A percentile compares a stretch with the other conserved stretches of the same genome.
These are phyloP conservation scores for Erodium chrysanthum DNA, from an alignment of 441 rosid species.

Conservation along the genomic window DNA sequence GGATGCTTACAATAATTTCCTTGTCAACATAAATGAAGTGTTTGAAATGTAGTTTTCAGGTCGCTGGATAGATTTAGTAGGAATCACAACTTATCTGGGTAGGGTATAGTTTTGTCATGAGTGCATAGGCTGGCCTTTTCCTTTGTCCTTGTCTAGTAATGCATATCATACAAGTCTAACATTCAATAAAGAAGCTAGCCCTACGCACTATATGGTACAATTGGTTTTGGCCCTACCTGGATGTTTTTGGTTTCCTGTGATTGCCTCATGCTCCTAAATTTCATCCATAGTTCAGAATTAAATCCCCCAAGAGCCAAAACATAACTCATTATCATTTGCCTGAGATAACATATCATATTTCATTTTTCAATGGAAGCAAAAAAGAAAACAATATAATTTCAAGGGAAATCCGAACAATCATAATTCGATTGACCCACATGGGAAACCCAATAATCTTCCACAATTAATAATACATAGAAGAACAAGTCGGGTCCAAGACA, in stretches of 20 bases:
- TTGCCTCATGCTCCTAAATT: neutral
- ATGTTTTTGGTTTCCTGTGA: neutral
- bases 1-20: neutral
- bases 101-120: slow-evolving; percentile 5
- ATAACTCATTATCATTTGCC: neutral
- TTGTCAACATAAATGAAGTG: neutral
- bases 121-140: slow-evolving; percentile 11
- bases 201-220: neutral
- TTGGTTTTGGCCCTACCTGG: neutral
- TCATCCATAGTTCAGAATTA: neutral
- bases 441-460: neutral
- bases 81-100: too few species aligned
- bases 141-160: slow-evolving; percentile 7
- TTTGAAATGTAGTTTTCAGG: slow-evolving; percentile 1
- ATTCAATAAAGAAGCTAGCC: neutral
- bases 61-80: too few species aligned
- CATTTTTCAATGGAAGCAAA: slow-evolving; percentile 1
- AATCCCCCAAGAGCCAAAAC: neutral
- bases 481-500: neutral
- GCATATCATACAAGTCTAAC: neutral
- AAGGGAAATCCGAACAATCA: neutral
- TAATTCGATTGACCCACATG: neutral
- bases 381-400: neutral
- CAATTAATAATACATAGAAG: neutral
- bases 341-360: neutral